Conservation (phyloP, 352 stramenopile genomes). For the Aphanomyces astaci region DNA sequence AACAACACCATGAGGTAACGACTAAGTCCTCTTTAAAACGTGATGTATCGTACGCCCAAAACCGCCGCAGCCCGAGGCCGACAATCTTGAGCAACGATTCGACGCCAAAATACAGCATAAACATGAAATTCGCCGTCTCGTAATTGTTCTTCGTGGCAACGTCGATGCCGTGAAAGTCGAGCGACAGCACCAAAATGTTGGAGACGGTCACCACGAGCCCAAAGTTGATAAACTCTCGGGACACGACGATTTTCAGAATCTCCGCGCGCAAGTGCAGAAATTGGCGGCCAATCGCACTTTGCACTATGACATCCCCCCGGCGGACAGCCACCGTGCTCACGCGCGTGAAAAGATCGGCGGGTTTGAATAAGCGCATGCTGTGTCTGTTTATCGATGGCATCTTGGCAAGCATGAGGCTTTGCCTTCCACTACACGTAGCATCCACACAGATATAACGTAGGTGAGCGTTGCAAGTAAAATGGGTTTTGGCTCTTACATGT, state of each 20-base stretch:
- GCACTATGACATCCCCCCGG: slow-evolving; percentile 5
- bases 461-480: no score
- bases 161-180: slow-evolving; percentile 74
- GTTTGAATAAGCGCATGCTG: background rate
- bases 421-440: background rate
- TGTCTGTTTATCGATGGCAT: background rate
- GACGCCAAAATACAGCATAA: slow-evolving; percentile 62
- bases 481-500: background rate
- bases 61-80: slow-evolving; percentile 64
- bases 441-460: background rate
- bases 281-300: background rate
- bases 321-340: background rate
- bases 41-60: slow-evolving; percentile 32
- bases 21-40: no score
- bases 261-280: background rate
- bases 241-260: slow-evolving; percentile 39
- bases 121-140: slow-evolving; percentile 67
- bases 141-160: slow-evolving; percentile 47
- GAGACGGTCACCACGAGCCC: slow-evolving; percentile 55
- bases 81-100: slow-evolving; percentile 80
- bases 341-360: background rate
- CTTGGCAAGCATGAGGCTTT: background rate
- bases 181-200: slow-evolving; percentile 70
- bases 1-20: no score
- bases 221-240: slow-evolving; percentile 28